phyloP scores from a whole-genome alignment of 306 rosid species.

The Clitoria ternatea region DNA sequence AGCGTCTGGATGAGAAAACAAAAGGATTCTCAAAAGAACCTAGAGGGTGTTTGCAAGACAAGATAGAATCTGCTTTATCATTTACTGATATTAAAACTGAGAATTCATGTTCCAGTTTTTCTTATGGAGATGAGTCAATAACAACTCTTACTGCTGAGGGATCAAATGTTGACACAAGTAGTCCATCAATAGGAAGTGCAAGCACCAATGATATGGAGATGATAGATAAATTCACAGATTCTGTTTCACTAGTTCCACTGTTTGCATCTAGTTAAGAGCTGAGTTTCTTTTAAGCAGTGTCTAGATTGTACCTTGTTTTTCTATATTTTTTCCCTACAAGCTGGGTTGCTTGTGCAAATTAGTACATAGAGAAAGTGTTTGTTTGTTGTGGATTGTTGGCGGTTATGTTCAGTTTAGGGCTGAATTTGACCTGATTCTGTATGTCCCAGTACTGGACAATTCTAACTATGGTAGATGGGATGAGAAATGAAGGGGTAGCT shows the following conservation, averaged over 20 bases:
- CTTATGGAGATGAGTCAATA: conserved; percentile 36
- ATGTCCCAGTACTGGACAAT: conserved; percentile 19
- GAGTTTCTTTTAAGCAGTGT: conserved; percentile 11
- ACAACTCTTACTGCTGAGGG: conserved; percentile 27
- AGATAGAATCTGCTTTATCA: conserved; percentile 31
- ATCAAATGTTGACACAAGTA: conserved; percentile 32
- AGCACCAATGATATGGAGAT: conserved; percentile 39
- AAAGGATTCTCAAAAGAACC: conserved; percentile 35
- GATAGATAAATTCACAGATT: conserved; percentile 37
- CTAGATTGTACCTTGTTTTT: conserved; percentile 32
- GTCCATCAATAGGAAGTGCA: conserved; percentile 41
- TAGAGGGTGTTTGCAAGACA: conserved; percentile 25
- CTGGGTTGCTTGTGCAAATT: conserved; percentile 49
- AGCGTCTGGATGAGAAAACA: conserved; percentile 44
- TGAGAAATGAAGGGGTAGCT: conserved; percentile 19
- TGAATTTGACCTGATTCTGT: conserved; percentile 50
- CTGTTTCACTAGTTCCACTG: conserved; percentile 31
- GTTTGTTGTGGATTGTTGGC: conserved; percentile 41
- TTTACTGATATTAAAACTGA: conserved; percentile 46
- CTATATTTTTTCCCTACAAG: conserved; percentile 39
- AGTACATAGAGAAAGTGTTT: conserved; percentile 40
- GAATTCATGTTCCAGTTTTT: conserved; percentile 36
- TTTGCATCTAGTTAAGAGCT: conserved; percentile 37
- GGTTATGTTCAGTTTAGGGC: conserved; percentile 75
- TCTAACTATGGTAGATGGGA: conserved; percentile 30